Conservation (phyloP, 257 asterid genomes). For the Lithospermum erythrorhizon region DNA sequence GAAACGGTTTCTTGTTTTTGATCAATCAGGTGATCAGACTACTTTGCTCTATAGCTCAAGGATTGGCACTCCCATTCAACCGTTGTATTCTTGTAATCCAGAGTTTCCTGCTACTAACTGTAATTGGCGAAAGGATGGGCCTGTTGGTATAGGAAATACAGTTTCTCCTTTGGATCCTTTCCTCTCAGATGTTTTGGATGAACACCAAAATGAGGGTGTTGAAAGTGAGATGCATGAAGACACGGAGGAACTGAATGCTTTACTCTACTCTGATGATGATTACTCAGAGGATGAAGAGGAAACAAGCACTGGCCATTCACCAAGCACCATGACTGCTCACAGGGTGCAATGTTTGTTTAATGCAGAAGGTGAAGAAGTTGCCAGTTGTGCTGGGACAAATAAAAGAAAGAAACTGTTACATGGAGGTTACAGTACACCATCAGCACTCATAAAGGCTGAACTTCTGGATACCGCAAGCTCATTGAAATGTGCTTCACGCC, state of each 20-base stretch:
- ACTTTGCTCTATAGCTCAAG: constrained; percentile 50
- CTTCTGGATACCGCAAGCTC: constrained; percentile 15
- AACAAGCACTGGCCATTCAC: constrained; percentile 88
- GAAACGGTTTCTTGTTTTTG: constrained; percentile 71
- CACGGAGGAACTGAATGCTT: constrained; percentile 77
- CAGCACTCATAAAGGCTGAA: constrained; percentile 6
- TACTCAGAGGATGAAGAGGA: constrained; percentile 60
- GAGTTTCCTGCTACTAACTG: constrained; percentile 14
- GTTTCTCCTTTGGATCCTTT: constrained; percentile 18
- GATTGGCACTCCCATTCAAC: constrained; percentile 23
- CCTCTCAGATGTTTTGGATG: constrained; percentile 17
- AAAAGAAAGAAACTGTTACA: constrained; percentile 45
- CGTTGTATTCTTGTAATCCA: constrained; percentile 23
- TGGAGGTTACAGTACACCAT: constrained; percentile 21
- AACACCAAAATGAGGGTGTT: constrained; percentile 22
- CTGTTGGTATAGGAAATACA: constrained; percentile 11
- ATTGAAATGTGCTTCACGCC: constrained; percentile 19
- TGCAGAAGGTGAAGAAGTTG: constrained; percentile 52
- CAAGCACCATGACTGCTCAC: constrained; percentile 61
- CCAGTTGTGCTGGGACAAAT: constrained; percentile 36
- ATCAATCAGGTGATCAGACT: constrained; percentile 68
- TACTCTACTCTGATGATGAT: constrained; percentile 62
- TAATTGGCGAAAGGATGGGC: constrained; percentile 26
- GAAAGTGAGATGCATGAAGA: constrained; percentile 69
- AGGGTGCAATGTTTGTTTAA: constrained; percentile 18